Conservation (phyloP, 2,329 filamentous ascomycete genomes). For the Penicillium hordei region DNA sequence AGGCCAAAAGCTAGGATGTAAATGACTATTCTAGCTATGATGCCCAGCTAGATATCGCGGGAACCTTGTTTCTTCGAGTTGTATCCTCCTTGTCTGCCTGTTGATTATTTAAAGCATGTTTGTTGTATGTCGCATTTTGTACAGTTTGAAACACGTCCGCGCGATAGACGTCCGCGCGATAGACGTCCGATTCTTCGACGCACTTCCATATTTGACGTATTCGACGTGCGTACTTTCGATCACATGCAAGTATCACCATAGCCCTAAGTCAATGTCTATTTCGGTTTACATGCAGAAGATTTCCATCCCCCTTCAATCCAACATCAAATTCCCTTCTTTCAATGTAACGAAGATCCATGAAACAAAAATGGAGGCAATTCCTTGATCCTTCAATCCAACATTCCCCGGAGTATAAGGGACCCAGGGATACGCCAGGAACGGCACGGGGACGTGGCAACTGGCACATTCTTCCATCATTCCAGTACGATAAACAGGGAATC, state of each 20-base stretch:
- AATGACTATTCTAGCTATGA: background rate
- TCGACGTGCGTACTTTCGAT: background rate
- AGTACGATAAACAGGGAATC: slow-evolving; percentile 10
- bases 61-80: background rate
- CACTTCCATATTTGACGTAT: too few species aligned
- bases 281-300: too few species aligned
- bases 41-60: background rate
- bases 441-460: slow-evolving; percentile 12
- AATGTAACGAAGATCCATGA: background rate
- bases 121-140: background rate
- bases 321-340: too few species aligned
- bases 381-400: background rate
- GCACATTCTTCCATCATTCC: slow-evolving; percentile 26
- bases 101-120: background rate
- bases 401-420: slow-evolving; percentile 22
- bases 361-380: background rate
- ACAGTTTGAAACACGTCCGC: background rate
- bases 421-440: slow-evolving; percentile 16
- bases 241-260: background rate
- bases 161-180: too few species aligned
- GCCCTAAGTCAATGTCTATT: background rate
- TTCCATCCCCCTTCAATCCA: background rate
- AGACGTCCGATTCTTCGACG: background rate
- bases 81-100: background rate
- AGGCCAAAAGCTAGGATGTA: background rate